These are phyloP conservation scores for Yarrowia sp. DNA, from an alignment of 805 yeast genomes.

Conservation along the genomic window DNA sequence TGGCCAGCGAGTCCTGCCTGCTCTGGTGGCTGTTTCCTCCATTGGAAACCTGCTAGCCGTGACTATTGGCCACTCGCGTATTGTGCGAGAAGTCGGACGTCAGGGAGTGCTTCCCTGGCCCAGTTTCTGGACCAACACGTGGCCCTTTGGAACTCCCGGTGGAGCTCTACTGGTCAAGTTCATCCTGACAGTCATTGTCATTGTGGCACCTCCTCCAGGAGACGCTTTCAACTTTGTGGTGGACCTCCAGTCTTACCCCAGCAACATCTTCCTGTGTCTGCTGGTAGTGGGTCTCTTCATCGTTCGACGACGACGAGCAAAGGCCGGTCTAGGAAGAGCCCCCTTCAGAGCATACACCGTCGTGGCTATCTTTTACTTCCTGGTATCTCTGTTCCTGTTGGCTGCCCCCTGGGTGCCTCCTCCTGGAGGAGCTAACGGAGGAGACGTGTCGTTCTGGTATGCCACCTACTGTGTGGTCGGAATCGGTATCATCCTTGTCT, in stretches of 20 bases:
- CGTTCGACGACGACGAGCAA: slow-evolving; percentile 44
- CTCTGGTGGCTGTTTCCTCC: slow-evolving; percentile 65
- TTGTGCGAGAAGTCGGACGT: slow-evolving; percentile 63
- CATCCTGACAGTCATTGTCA: slow-evolving; percentile 60
- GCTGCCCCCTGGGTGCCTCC: slow-evolving; percentile 35
- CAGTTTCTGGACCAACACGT: slow-evolving; percentile 53
- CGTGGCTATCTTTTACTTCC: slow-evolving; percentile 15
- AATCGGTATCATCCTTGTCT: slow-evolving; percentile 22
- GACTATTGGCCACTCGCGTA: slow-evolving; percentile 64
- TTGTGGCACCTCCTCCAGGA: slow-evolving; percentile 68
- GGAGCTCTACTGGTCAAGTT: slow-evolving; percentile 62
- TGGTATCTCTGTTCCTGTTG: slow-evolving; percentile 25
- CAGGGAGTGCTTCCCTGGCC: slow-evolving; percentile 61
- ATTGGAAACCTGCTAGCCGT: slow-evolving; percentile 72
- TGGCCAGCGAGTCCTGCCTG: slow-evolving; percentile 59
- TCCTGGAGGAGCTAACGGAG: slow-evolving; percentile 29
- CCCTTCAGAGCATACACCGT: slow-evolving; percentile 23
- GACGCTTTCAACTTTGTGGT: slow-evolving; percentile 69
- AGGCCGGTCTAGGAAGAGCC: slow-evolving; percentile 3
- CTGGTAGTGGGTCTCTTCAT: slow-evolving; percentile 61
- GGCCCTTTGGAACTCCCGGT: slow-evolving; percentile 51
- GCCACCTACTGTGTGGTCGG: slow-evolving; percentile 38
- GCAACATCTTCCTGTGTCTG: slow-evolving; percentile 62
- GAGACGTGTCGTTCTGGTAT: slow-evolving; percentile 31
- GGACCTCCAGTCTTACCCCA: slow-evolving; percentile 68